phyloP scores from a whole-genome alignment of 257 asterid genomes.

The Salvia splendens region DNA sequence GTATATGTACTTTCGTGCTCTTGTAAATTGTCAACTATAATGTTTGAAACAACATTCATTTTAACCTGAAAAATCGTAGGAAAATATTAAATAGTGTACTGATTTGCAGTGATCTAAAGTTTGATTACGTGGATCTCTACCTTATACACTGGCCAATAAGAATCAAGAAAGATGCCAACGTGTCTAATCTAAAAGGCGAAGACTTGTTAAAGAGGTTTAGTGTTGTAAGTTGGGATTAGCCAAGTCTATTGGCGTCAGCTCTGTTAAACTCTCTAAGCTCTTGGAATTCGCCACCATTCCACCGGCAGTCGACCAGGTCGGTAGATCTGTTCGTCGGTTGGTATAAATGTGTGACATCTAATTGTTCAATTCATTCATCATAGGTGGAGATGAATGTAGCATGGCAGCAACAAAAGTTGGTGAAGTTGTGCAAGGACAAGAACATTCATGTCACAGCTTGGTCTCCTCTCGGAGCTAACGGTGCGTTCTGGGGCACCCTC shows the following conservation, averaged over 20 bases:
- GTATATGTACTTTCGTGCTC: no score
- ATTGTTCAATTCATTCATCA: no score
- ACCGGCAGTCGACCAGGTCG: slow-evolving; percentile 61
- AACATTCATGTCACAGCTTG: slow-evolving; percentile 48
- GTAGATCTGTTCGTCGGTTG: no score
- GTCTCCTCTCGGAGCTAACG: slow-evolving; percentile 58
- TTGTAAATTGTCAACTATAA: no score
- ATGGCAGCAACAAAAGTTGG: slow-evolving; percentile 57
- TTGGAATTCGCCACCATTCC: slow-evolving; percentile 42
- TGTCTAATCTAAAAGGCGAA: slow-evolving; percentile 18
- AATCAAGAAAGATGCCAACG: slow-evolving; percentile 21
- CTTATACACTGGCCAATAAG: slow-evolving; percentile 55
- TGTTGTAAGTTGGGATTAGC: slow-evolving; percentile 48
- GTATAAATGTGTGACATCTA: no score
- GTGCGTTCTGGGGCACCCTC: slow-evolving; percentile 13
- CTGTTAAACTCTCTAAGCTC: slow-evolving; percentile 45
- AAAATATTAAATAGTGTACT: no score
- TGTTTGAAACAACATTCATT: no score
- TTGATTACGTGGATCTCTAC: slow-evolving; percentile 55
- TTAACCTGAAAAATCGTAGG: no score
- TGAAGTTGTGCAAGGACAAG: slow-evolving; percentile 43
- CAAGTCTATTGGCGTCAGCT: slow-evolving; percentile 45
- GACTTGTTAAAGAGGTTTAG: slow-evolving; percentile 39
- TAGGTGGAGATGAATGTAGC: slow-evolving; percentile 56
- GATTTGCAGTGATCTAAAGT: slow-evolving; percentile 41